Percentiles rank a stretch among this genome's conserved stretches.
Conservation (phyloP, 805 yeast genomes). For the Phaffomyces opuntiae region DNA sequence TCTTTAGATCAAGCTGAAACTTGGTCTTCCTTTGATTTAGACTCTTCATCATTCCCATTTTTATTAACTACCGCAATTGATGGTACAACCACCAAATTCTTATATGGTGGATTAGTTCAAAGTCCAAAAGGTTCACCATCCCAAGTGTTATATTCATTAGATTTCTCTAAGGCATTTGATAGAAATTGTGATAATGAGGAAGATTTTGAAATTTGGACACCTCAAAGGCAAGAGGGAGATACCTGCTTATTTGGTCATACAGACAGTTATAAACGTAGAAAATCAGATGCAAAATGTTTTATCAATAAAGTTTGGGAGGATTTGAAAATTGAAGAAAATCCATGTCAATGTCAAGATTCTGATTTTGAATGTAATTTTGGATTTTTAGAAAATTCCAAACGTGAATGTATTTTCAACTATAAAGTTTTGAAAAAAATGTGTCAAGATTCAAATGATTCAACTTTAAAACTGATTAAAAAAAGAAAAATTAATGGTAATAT, state of each 20-base stretch:
- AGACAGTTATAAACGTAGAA: conserved; percentile 60
- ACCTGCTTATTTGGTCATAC: conserved; percentile 64
- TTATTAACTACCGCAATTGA: conserved; percentile 55
- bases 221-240: conserved; percentile 34
- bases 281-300: conserved; percentile 56
- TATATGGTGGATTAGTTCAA: conserved; percentile 37
- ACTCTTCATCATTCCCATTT: conserved; percentile 34
- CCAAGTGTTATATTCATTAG: conserved; percentile 32
- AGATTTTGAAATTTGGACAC: conserved; percentile 61
- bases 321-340: conserved; percentile 37
- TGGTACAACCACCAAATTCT: conserved; percentile 59
- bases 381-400: conserved; percentile 30
- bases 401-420: conserved; percentile 42
- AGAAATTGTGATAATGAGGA: conserved; percentile 28
- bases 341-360: conserved; percentile 53
- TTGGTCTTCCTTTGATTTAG: conserved; percentile 50
- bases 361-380: conserved; percentile 72
- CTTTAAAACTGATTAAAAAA: conserved; percentile 9
- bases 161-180: conserved; percentile 52
- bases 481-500: conserved; percentile 19
- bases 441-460: conserved; percentile 13
- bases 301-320: conserved; percentile 33
- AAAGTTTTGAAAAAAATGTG: conserved; percentile 29
- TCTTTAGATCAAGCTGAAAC: conserved; percentile 70
- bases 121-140: neutral